phyloP scores from a whole-genome alignment of 2,329 filamentous ascomycete species.

The Plectosphaerella cucumerina region DNA sequence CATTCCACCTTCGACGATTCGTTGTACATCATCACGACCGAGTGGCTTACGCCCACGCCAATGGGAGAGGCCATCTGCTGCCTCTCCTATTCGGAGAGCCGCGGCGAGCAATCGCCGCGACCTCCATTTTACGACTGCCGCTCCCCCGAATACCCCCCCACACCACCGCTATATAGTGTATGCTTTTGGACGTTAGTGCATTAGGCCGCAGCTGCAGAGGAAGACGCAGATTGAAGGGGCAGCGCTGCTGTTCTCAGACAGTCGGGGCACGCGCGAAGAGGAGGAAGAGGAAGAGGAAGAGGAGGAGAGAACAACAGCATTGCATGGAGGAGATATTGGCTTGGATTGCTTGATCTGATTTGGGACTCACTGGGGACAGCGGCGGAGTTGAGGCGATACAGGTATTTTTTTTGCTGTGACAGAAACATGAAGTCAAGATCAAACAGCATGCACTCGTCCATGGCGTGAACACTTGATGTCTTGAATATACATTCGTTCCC shows the following conservation, averaged over 20 bases:
- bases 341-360: slow-evolving; percentile 11
- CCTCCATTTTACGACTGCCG: background rate
- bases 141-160: background rate
- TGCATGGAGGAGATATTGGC: slow-evolving; percentile 2
- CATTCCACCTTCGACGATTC: no score
- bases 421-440: background rate
- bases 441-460: background rate
- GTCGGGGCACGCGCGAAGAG: background rate
- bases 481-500: slow-evolving; percentile 4
- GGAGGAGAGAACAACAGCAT: background rate
- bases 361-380: slow-evolving; percentile 11
- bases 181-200: background rate
- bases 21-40: no score
- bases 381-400: slow-evolving; percentile 14
- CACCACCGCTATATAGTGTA: background rate
- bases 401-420: slow-evolving; percentile 7
- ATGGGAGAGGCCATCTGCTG: no score
- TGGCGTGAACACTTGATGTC: slow-evolving; percentile 6
- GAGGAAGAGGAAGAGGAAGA: background rate
- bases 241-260: background rate
- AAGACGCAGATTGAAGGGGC: background rate
- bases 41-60: no score
- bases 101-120: no score
- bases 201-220: background rate
- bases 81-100: no score